These are phyloP conservation scores for Fusarium pseudograminearum DNA, from an alignment of 2,329 filamentous ascomycete species.

Conservation along the genomic window DNA sequence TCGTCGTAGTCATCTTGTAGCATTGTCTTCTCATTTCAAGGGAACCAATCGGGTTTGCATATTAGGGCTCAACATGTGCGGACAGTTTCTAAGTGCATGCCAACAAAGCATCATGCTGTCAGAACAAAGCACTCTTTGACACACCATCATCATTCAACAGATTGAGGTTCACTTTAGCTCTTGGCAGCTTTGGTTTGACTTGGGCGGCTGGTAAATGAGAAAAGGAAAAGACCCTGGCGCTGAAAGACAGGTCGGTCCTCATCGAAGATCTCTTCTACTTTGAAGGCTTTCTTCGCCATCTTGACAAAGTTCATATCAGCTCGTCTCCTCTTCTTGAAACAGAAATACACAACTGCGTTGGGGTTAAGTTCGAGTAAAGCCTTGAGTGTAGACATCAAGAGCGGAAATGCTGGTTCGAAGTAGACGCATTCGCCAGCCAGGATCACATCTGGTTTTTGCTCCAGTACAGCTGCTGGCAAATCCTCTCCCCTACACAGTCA, in stretches of 20 bases:
- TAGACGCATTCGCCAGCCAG: slow-evolving; percentile 98
- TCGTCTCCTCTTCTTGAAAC: slow-evolving; percentile 91
- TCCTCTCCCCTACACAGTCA: slow-evolving; percentile 67
- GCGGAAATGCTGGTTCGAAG: slow-evolving; percentile 93
- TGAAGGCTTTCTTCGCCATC: slow-evolving; percentile 74
- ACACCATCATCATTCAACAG: slow-evolving; percentile 34
- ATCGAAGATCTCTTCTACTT: slow-evolving; percentile 71
- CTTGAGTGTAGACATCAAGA: slow-evolving; percentile 82
- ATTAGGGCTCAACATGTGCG: slow-evolving; percentile 2
- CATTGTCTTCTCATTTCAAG: slow-evolving; percentile 3
- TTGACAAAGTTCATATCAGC: slow-evolving; percentile 83
- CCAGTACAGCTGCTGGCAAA: slow-evolving; percentile 64
- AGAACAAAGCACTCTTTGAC: slow-evolving; percentile 39
- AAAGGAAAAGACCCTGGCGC: slow-evolving; percentile 71
- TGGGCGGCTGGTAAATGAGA: slow-evolving; percentile 63
- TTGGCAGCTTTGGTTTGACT: slow-evolving; percentile 30
- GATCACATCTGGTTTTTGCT: slow-evolving; percentile 78
- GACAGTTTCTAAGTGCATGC: slow-evolving; percentile 23
- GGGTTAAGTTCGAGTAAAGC: slow-evolving; percentile 81
- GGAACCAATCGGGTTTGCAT: slow-evolving; percentile 16
- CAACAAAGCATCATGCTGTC: slow-evolving; percentile 29
- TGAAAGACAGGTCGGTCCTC: slow-evolving; percentile 69
- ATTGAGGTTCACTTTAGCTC: slow-evolving; percentile 29
- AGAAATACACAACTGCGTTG: slow-evolving; percentile 77
- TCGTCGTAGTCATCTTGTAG: slow-evolving; percentile 24